Conservation (phyloP, 139 green algal genomes). For the Tetraselmis chui region DNA sequence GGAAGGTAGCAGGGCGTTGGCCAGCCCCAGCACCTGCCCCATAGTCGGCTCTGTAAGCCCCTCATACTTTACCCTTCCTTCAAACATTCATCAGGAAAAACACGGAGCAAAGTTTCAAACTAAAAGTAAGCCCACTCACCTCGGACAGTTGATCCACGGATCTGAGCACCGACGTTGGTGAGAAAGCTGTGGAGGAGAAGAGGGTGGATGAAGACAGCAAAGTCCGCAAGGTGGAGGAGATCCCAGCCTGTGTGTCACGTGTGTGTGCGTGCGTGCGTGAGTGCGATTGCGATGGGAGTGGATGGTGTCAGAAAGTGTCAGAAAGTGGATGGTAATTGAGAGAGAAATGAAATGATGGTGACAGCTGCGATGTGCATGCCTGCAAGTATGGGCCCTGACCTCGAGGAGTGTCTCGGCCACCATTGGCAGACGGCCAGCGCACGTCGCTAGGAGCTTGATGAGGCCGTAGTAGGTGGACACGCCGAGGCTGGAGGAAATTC, state of each 20-base stretch:
- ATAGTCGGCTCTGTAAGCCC: no score
- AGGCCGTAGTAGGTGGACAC: slow-evolving; percentile 75
- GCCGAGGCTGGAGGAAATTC: slow-evolving; percentile 56
- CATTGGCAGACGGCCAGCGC: slow-evolving; percentile 33
- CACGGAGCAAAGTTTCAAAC: no score
- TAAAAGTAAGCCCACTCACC: no score
- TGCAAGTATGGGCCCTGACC: not conserved
- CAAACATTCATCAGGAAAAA: no score
- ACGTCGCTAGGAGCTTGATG: slow-evolving; percentile 70
- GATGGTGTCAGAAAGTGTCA: no score
- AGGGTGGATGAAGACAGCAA: slow-evolving; percentile 50
- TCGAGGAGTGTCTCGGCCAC: slow-evolving; percentile 64
- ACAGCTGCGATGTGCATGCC: not conserved
- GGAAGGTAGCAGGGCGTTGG: slow-evolving; percentile 65
- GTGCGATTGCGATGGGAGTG: no score
- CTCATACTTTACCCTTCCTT: no score
- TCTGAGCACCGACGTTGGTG: slow-evolving; percentile 41
- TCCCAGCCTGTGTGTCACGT: slow-evolving; percentile 22
- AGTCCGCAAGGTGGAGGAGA: slow-evolving; percentile 44
- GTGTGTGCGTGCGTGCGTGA: no score
- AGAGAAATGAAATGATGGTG: no score
- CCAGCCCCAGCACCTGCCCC: slow-evolving; percentile 72
- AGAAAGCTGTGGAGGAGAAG: slow-evolving; percentile 25
- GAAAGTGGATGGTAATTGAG: no score
- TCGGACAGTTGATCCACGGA: slow-evolving; percentile 68